Percentiles rank a stretch among this genome's conserved stretches.
Evolutionary conservation across 805 yeast genomes (phyloP).

Genomic region (Metschnikowia chrysomelidarum): DNA sequence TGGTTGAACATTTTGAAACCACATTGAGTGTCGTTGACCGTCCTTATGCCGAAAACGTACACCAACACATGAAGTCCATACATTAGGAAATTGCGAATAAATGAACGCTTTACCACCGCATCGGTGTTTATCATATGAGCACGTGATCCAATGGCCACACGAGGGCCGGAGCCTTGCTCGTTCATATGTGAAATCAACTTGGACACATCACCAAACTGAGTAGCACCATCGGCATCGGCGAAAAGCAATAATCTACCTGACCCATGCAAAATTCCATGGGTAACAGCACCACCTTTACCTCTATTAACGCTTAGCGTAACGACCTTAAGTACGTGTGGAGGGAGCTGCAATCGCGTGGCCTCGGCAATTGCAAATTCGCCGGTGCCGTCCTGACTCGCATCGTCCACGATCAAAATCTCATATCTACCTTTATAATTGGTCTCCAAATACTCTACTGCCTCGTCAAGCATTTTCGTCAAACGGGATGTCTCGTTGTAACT

Average conservation of each 20-base stretch:
- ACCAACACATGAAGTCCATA: constrained; percentile 86
- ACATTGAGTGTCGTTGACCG: constrained; percentile 92
- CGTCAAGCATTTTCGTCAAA: constrained; percentile 68
- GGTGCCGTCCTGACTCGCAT: constrained; percentile 85
- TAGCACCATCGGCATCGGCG: constrained; percentile 98
- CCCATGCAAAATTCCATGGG: constrained; percentile 80
- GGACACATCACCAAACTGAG: constrained; percentile 67
- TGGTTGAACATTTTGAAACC: constrained; percentile 92
- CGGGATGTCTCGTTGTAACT: constrained; percentile 85
- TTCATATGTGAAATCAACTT: constrained; percentile 48
- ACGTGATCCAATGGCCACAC: constrained; percentile 84
- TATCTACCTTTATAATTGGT: constrained; percentile 37
- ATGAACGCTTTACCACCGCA: constrained; percentile 92
- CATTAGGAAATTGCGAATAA: constrained; percentile 88
- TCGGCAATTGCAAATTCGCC: constrained; percentile 66
- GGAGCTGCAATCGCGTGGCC: constrained; percentile 46
- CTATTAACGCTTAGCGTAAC: constrained; percentile 71
- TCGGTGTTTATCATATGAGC: constrained; percentile 97
- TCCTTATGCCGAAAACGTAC: constrained; percentile 82
- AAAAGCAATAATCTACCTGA: constrained; percentile 75
- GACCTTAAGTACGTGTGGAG: constrained; percentile 65
- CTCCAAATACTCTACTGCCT: constrained; percentile 56
- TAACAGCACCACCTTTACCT: constrained; percentile 93
- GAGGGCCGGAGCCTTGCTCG: constrained; percentile 36
- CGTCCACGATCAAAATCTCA: constrained; percentile 88